A percentile compares a stretch with the other conserved stretches of the same genome.
phyloP scores from a whole-genome alignment of 768 basidiomycete species.

The Tubosaeta sp. region DNA sequence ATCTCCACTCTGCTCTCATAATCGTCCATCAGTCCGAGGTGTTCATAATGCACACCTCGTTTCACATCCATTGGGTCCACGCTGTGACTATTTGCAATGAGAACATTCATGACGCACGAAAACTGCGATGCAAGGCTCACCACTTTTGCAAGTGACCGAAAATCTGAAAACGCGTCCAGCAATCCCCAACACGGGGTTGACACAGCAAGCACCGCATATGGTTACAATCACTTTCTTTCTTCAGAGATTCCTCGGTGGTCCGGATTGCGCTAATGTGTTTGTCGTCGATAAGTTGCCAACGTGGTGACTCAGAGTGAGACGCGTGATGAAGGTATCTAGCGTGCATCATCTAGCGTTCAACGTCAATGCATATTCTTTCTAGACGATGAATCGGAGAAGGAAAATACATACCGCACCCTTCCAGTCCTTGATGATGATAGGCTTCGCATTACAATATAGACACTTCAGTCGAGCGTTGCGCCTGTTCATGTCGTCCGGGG shows the following conservation, averaged over 20 bases:
- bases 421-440: too few species aligned
- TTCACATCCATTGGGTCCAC: background rate
- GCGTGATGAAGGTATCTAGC: background rate
- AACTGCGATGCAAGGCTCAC: background rate
- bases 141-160: background rate
- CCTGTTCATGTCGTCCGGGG: constrained; percentile 8
- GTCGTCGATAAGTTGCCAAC: background rate
- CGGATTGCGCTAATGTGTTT: background rate
- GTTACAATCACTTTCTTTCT: too few species aligned
- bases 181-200: background rate
- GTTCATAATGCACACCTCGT: background rate
- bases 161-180: background rate
- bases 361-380: too few species aligned
- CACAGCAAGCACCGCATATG: background rate
- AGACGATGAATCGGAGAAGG: too few species aligned
- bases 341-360: background rate
- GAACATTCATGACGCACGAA: background rate
- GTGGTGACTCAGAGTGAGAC: too few species aligned
- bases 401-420: too few species aligned
- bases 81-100: background rate
- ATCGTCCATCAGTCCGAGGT: background rate
- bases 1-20: background rate
- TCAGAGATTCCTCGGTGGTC: background rate
- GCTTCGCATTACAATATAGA: background rate
- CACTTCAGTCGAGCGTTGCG: constrained; percentile 6